These are phyloP conservation scores for Emmonsia crescens DNA, from an alignment of 2,329 filamentous ascomycete genomes.

Conservation along the genomic window DNA sequence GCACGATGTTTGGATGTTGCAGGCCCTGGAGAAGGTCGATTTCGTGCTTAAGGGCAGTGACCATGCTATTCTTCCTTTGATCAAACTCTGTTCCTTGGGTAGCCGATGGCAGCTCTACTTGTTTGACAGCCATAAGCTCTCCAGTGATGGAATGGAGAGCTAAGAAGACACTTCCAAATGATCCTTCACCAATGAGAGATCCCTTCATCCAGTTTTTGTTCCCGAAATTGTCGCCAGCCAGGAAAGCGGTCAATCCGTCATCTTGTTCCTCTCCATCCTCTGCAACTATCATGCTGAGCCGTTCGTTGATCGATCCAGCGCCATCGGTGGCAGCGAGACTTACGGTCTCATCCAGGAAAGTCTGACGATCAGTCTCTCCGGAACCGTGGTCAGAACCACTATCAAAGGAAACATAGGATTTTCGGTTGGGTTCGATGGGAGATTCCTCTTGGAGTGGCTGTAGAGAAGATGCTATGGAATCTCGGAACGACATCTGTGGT, in stretches of 20 bases:
- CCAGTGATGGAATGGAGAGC: conserved; percentile 92
- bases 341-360: conserved; percentile 76
- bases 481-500: conserved; percentile 58
- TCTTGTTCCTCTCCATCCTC: conserved; percentile 89
- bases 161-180: conserved; percentile 90
- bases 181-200: conserved; percentile 90
- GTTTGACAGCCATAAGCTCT: conserved; percentile 95
- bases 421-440: conserved; percentile 72
- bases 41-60: conserved; percentile 91
- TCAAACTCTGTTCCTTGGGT: conserved; percentile 69
- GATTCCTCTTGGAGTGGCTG: conserved; percentile 89
- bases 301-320: conserved; percentile 65
- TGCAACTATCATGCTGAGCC: conserved; percentile 71
- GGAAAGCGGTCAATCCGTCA: conserved; percentile 78
- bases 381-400: conserved; percentile 51
- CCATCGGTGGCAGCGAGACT: conserved; percentile 52
- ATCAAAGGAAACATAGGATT: conserved; percentile 77
- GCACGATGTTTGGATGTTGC: conserved; percentile 93
- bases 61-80: conserved; percentile 93
- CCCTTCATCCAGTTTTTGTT: conserved; percentile 99
- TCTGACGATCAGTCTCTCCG: conserved; percentile 68
- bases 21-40: conserved; percentile 89
- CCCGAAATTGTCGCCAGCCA: conserved; percentile 87
- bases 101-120: conserved; percentile 82
- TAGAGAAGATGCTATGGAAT: conserved; percentile 79